Evolutionary conservation across 1,284 basidiomycete species (phyloP).

Genomic region (Jaminaea rosea): DNA sequence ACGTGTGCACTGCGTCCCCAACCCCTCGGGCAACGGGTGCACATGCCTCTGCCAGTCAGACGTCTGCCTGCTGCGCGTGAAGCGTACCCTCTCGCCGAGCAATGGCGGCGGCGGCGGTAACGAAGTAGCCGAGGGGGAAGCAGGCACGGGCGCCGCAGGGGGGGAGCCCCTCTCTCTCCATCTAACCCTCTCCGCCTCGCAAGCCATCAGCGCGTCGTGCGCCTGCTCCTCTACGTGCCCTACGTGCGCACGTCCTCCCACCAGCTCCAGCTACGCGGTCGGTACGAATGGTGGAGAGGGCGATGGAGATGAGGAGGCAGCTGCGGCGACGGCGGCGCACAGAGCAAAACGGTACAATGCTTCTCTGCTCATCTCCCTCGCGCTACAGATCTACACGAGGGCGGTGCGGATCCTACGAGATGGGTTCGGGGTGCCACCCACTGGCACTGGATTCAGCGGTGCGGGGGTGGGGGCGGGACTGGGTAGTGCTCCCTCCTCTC

Average conservation of each 20-base stretch:
- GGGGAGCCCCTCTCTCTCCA: conserved; percentile 15
- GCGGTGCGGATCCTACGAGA: conserved; percentile 38
- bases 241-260: conserved; percentile 36
- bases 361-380: conserved; percentile 34
- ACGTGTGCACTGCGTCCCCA: conserved; percentile 44
- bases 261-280: too few relatives aligned
- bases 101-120: not conserved
- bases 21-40: conserved; percentile 39
- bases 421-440: conserved; percentile 26
- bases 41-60: conserved; percentile 37
- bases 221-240: conserved; percentile 42
- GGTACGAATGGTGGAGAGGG: too few relatives aligned
- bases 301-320: too few relatives aligned
- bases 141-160: not conserved
- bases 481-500: too few relatives aligned
- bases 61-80: conserved; percentile 1
- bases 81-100: not conserved
- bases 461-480: too few relatives aligned
- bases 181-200: conserved; percentile 38
- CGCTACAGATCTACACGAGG: conserved; percentile 44
- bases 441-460: too few relatives aligned
- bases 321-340: too few relatives aligned
- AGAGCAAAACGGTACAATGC: too few relatives aligned
- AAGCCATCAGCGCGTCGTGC: conserved; percentile 38
- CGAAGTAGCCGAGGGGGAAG: not conserved